Evolutionary conservation across 1,284 basidiomycete species (phyloP).

Genomic region (Ganoderma resinaceum): DNA sequence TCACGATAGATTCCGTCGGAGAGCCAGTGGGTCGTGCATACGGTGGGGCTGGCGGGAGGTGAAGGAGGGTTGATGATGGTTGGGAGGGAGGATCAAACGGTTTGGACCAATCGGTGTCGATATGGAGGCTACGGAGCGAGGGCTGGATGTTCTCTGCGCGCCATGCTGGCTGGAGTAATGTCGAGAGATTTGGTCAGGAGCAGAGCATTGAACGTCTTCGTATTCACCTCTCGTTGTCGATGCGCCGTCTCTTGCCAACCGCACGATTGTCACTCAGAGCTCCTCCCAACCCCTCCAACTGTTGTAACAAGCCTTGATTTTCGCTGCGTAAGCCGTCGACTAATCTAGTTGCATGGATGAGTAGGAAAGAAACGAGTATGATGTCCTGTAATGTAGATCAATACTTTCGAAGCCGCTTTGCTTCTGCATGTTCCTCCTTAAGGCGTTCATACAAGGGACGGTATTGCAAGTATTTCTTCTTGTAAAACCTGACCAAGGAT

Average conservation of each 20-base stretch:
- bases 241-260: slow-evolving; percentile 67
- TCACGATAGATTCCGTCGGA: slow-evolving; percentile 17
- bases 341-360: slow-evolving; percentile 11
- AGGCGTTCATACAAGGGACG: slow-evolving; percentile 56
- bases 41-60: slow-evolving; percentile 39
- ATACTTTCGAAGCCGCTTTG: slow-evolving; percentile 61
- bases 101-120: slow-evolving; percentile 58
- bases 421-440: slow-evolving; percentile 48
- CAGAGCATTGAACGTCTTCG: neutral
- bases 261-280: slow-evolving; percentile 45
- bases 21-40: neutral
- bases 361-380: slow-evolving; percentile 1
- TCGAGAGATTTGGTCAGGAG: neutral
- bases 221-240: slow-evolving; percentile 53
- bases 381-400: slow-evolving; percentile 6
- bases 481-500: slow-evolving; percentile 67
- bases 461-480: slow-evolving; percentile 59
- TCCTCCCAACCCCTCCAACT: slow-evolving; percentile 39
- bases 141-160: slow-evolving; percentile 59
- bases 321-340: slow-evolving; percentile 59
- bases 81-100: slow-evolving; percentile 64
- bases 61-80: slow-evolving; percentile 56
- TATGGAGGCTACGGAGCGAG: slow-evolving; percentile 54
- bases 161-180: slow-evolving; percentile 26
- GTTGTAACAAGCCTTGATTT: slow-evolving; percentile 54